Evolutionary conservation across 768 basidiomycete genomes (phyloP).

Genomic region (Roridomyces roridus): DNA sequence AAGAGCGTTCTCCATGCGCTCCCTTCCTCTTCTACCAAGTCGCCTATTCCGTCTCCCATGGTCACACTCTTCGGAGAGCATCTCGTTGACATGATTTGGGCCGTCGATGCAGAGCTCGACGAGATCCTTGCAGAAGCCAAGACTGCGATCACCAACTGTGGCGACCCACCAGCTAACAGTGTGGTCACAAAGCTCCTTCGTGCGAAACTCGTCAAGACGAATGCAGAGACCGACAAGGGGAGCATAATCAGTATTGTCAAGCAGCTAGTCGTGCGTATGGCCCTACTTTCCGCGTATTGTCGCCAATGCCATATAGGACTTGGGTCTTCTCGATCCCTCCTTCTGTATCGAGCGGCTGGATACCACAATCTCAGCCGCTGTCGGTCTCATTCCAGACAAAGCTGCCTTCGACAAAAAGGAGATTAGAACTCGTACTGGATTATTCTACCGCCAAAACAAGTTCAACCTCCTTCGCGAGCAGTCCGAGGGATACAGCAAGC

Average conservation of each 20-base stretch:
- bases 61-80: conserved; percentile 64
- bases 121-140: conserved; percentile 68
- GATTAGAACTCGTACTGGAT: conserved; percentile 77
- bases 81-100: conserved; percentile 84
- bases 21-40: conserved; percentile 73
- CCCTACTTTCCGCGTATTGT: background rate
- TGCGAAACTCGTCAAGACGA: conserved; percentile 53
- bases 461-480: conserved; percentile 97
- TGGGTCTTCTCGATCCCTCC: conserved; percentile 60
- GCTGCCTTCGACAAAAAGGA: conserved; percentile 76
- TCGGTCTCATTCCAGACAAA: conserved; percentile 76
- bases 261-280: conserved; percentile 60
- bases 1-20: conserved; percentile 63
- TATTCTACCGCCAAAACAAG: conserved; percentile 97
- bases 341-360: conserved; percentile 82
- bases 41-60: conserved; percentile 53
- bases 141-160: conserved; percentile 39
- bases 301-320: conserved; percentile 46
- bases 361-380: conserved; percentile 61
- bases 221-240: conserved; percentile 68
- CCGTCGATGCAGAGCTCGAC: conserved; percentile 78
- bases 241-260: conserved; percentile 63
- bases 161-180: conserved; percentile 39
- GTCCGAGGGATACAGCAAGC: conserved; percentile 96
- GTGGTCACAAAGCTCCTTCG: conserved; percentile 35